These are phyloP conservation scores for Crepidotus variabilis DNA, from an alignment of 768 basidiomycete genomes.

Conservation along the genomic window DNA sequence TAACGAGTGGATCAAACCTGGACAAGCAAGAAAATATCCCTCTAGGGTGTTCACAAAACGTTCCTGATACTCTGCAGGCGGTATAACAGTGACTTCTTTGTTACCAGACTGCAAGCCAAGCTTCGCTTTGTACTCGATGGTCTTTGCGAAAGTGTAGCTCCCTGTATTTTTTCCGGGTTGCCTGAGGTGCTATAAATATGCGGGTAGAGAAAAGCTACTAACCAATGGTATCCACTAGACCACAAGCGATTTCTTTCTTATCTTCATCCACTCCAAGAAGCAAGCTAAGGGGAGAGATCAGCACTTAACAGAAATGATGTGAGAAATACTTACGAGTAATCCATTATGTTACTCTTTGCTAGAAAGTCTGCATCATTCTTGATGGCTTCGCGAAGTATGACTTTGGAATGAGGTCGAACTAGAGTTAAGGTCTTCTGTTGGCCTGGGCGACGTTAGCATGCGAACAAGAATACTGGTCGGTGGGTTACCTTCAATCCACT, in stretches of 20 bases:
- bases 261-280: constrained; percentile 71
- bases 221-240: constrained; percentile 84
- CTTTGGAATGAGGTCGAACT: constrained; percentile 69
- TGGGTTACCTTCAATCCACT: constrained; percentile 74
- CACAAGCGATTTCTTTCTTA: constrained; percentile 66
- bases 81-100: constrained; percentile 75
- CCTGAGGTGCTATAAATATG: background rate
- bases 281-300: constrained; percentile 36
- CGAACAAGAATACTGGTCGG: background rate
- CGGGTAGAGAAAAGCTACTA: background rate
- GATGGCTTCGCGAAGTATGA: constrained; percentile 67
- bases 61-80: constrained; percentile 76
- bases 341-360: constrained; percentile 77
- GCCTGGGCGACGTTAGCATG: constrained; percentile 29
- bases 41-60: constrained; percentile 71
- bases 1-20: constrained; percentile 39
- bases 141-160: constrained; percentile 84
- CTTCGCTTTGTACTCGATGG: constrained; percentile 83
- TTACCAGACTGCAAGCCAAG: constrained; percentile 62
- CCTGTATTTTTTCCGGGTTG: constrained; percentile 35
- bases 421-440: constrained; percentile 64
- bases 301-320: background rate
- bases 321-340: constrained; percentile 58
- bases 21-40: constrained; percentile 74
- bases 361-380: constrained; percentile 71